Evolutionary conservation across 805 yeast species (phyloP).

Genomic region (Wickerhamiella parazyma): DNA sequence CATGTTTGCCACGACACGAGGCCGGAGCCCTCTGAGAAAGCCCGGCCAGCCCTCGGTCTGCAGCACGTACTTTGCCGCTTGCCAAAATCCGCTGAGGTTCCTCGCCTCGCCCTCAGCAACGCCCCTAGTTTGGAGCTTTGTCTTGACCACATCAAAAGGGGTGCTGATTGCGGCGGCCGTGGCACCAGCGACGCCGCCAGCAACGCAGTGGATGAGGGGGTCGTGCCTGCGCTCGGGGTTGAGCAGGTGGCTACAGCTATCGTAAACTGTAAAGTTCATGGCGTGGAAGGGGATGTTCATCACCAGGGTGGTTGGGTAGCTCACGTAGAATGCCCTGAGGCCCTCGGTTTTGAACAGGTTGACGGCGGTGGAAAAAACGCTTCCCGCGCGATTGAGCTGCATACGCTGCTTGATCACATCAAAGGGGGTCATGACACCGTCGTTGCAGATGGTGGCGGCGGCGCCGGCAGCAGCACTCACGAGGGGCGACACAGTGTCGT

Average conservation of each 20-base stretch:
- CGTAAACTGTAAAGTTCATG: conserved; percentile 84
- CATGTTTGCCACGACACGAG: conserved; percentile 82
- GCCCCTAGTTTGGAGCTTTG: conserved; percentile 70
- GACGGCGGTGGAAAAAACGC: conserved; percentile 19
- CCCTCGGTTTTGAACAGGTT: conserved; percentile 28
- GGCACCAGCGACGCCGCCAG: conserved; percentile 93
- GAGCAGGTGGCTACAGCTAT: conserved; percentile 58
- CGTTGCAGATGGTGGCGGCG: conserved; percentile 83
- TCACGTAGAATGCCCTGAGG: conserved; percentile 67
- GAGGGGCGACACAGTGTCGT: conserved; percentile 51
- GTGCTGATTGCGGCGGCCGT: conserved; percentile 89
- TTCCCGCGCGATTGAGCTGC: conserved; percentile 37
- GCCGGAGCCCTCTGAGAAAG: conserved; percentile 73
- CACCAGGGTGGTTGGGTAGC: conserved; percentile 86
- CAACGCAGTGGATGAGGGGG: conserved; percentile 80
- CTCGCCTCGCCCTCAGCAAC: conserved; percentile 31
- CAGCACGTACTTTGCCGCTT: conserved; percentile 60
- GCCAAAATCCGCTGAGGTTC: conserved; percentile 47
- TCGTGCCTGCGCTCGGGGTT: conserved; percentile 69
- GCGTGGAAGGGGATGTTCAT: conserved; percentile 94
- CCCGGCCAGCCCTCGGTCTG: conserved; percentile 35
- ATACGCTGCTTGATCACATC: conserved; percentile 91
- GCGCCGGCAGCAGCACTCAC: conserved; percentile 83
- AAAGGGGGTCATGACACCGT: conserved; percentile 94
- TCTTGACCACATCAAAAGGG: conserved; percentile 84